These are phyloP conservation scores for Phytophthora aleatoria DNA, from an alignment of 352 stramenopile genomes.

Conservation along the genomic window DNA sequence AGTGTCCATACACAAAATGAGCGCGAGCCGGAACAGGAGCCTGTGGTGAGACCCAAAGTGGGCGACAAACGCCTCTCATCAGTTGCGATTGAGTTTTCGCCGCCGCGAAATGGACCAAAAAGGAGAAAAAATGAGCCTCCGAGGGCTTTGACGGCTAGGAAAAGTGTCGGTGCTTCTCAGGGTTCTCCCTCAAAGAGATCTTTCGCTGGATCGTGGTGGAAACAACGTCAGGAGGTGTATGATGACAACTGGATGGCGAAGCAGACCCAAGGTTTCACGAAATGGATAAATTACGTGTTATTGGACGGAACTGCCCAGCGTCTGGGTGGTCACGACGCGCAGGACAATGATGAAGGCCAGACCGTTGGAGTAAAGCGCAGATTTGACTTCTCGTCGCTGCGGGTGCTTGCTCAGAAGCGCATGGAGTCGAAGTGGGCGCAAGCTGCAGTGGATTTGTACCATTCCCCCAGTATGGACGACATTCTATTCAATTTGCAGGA, in stretches of 20 bases:
- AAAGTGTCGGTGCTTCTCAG: conserved; percentile 7
- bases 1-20: conserved; percentile 11
- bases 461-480: conserved; percentile 52
- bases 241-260: conserved; percentile 85
- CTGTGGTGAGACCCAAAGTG: conserved; percentile 15
- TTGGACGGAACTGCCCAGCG: conserved; percentile 57
- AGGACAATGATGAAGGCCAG: conserved; percentile 14
- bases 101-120: conserved; percentile 35
- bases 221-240: conserved; percentile 64
- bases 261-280: conserved; percentile 81
- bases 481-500: conserved; percentile 69
- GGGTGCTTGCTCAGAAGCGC: conserved; percentile 70
- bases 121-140: conserved; percentile 30
- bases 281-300: conserved; percentile 89
- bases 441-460: conserved; percentile 65
- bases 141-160: conserved; percentile 13
- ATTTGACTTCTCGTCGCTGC: conserved; percentile 75
- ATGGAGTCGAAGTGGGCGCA: conserved; percentile 71
- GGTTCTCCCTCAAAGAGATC: conserved; percentile 25
- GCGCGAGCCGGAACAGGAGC: conserved; percentile 22
- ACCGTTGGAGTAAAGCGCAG: conserved; percentile 20
- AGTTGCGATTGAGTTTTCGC: conserved; percentile 51
- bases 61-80: conserved; percentile 43
- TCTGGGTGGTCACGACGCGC: conserved; percentile 27
- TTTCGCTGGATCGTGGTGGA: conserved; percentile 70